Base-by-base conservation (phyloP, 1,139 yeast genomes). In the Pichia inconspicua region DNA sequence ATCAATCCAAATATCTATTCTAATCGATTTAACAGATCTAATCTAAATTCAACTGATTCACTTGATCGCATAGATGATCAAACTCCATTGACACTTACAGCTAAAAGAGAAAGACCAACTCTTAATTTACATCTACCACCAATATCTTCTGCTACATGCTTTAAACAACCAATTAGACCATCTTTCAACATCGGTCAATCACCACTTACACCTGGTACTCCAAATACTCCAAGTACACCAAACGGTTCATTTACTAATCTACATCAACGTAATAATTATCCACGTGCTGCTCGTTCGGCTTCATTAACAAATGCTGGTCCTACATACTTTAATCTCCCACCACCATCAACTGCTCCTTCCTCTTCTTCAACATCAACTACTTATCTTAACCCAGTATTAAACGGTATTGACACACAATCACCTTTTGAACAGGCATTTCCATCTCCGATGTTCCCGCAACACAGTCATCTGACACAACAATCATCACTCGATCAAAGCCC, bases 341-440 rank as follows among this genome's bases (percentile, higher is more conserved):
- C 19, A 34, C 22, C 37, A 34, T 12, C 34, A 4, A 35, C 38
- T 35, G 22, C 19, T 10, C 38, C 22, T 10, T 19, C 42, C 3
- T 4, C 22, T 22, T 22, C 37, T 17, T 12, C 34, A 35, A 3
- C 38, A 1, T 11, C 19, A 15, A 19, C 22, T 10, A 14, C 42
- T 2, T 44, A 30, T 22, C 17, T 35, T 2, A 41, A 42, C 15
- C 48, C 48, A 7, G 25, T 41, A 11, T 14, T 41, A 6, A 30
- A 30, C 5, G 14, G n/a, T 30, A 11, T 12, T n/a, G 50, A 45
- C 4, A 27, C 49, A n/a, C 44, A 47, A 9, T 51, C 54, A 5
- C 53, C 53, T 4, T 51, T 37, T 31, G 55, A 51, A 36, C 54
- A 51, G 30, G 38, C 45, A 2, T 49, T 49, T 15, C 34, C 34